phyloP scores from a whole-genome alignment of 1,284 basidiomycete genomes.

The Fistulinella staudtii region DNA sequence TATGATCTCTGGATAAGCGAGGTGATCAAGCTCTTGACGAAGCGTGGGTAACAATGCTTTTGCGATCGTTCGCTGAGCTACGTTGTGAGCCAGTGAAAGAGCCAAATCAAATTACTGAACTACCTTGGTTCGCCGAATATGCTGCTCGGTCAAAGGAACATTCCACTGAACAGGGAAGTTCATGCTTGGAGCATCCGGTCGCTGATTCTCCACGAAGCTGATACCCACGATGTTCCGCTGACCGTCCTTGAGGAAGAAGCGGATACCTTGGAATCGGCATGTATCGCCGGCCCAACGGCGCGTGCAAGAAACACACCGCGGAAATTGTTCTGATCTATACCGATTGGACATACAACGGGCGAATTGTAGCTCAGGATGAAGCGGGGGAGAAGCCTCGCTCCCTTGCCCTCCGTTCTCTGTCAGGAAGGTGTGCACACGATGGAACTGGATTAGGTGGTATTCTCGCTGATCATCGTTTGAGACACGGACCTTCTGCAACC shows the following conservation, averaged over 20 bases:
- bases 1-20: slow-evolving; percentile 58
- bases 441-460: slow-evolving; percentile 10
- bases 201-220: slow-evolving; percentile 62
- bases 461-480: slow-evolving; percentile 1
- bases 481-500: slow-evolving; percentile 37
- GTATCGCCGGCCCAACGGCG: slow-evolving; percentile 81
- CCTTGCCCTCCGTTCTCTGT: slow-evolving; percentile 27
- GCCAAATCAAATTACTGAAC: slow-evolving; percentile 10
- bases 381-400: slow-evolving; percentile 20
- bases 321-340: slow-evolving; percentile 64
- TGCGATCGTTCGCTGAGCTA: slow-evolving; percentile 59
- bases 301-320: slow-evolving; percentile 75
- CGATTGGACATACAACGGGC: slow-evolving; percentile 77
- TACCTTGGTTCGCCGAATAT: slow-evolving; percentile 61
- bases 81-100: slow-evolving; percentile 8
- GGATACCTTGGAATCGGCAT: slow-evolving; percentile 74
- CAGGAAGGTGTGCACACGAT: slow-evolving; percentile 22
- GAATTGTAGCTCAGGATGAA: slow-evolving; percentile 62
- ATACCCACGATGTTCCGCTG: slow-evolving; percentile 57
- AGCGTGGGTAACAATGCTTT: slow-evolving; percentile 66
- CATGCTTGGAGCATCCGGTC: slow-evolving; percentile 55
- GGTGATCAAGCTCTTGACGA: slow-evolving; percentile 65
- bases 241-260: slow-evolving; percentile 63
- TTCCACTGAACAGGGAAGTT: slow-evolving; percentile 70
- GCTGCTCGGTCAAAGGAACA: slow-evolving; percentile 42